phyloP scores from a whole-genome alignment of 73 alveolate genomes.

The Urostyla sp. region DNA sequence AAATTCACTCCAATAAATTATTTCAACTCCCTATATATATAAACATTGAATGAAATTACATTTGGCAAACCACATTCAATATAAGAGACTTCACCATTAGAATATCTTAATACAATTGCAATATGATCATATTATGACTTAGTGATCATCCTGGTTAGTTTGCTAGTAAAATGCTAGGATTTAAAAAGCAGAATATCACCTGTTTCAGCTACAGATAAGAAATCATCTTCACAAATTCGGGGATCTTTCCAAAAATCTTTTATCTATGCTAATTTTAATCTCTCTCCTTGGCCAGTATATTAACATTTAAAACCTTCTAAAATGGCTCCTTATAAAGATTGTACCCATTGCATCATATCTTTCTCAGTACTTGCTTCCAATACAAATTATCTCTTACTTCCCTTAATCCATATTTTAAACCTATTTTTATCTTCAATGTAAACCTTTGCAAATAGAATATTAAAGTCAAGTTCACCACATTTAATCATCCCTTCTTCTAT shows the following conservation, averaged over 20 bases:
- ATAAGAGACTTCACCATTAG: constrained; percentile 65
- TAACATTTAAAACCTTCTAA: neutral
- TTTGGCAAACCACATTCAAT: constrained; percentile 75
- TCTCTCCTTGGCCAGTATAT: neutral
- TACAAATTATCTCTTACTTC: neutral
- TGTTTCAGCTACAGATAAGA: constrained; percentile 81
- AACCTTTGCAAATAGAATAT: constrained; percentile 1
- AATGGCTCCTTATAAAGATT: constrained; percentile 5
- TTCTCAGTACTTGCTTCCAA: neutral
- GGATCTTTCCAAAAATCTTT: constrained; percentile 29
- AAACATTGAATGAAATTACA: neutral
- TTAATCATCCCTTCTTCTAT: neutral
- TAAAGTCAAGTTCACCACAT: constrained; percentile 50
- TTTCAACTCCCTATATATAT: constrained; percentile 75
- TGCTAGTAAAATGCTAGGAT: constrained; percentile 74
- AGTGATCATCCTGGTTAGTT: constrained; percentile 85
- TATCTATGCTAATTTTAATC: neutral
- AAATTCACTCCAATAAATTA: constrained; percentile 80
- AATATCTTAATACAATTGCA: constrained; percentile 71
- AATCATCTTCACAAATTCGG: constrained; percentile 20
- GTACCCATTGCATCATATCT: constrained; percentile 30
- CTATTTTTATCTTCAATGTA: neutral
- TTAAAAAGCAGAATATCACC: constrained; percentile 94
- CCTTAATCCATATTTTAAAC: constrained; percentile 26
- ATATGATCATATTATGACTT: constrained; percentile 94